Evolutionary conservation across 768 basidiomycete species (phyloP).

Genomic region (Boletus pseudo-olivaceus): DNA sequence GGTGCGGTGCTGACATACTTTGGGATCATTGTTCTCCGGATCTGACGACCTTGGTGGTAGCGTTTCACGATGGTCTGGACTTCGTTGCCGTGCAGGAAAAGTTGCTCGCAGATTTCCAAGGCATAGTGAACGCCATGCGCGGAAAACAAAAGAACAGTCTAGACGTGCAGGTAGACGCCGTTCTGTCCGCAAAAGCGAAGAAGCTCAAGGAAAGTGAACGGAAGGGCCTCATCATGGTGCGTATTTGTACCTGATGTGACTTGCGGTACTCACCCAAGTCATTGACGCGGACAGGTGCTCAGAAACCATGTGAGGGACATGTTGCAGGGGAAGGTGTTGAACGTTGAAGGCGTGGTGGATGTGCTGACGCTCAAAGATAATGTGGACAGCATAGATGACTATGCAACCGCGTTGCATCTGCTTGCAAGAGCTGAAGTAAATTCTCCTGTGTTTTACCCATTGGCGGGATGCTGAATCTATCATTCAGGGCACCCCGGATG

Average conservation of each 20-base stretch:
- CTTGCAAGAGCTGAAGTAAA: conserved; percentile 53
- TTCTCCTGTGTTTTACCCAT: not conserved
- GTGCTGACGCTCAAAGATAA: conserved; percentile 86
- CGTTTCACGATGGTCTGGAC: conserved; percentile 84
- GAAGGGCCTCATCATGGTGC: conserved; percentile 45
- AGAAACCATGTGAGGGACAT: conserved; percentile 64
- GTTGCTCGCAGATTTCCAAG: conserved; percentile 60
- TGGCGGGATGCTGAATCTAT: conserved; percentile 1
- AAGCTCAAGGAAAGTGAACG: conserved; percentile 38
- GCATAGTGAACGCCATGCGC: conserved; percentile 45
- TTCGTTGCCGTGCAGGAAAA: conserved; percentile 80
- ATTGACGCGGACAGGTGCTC: conserved; percentile 49
- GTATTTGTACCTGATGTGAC: not conserved
- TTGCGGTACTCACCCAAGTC: not conserved
- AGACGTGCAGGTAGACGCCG: conserved; percentile 65
- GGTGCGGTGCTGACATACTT: conserved; percentile 36
- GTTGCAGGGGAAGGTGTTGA: conserved; percentile 69
- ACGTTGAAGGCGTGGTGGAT: conserved; percentile 79
- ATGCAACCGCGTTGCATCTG: conserved; percentile 64
- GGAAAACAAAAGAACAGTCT: conserved; percentile 55
- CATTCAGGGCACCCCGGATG: conserved; percentile 64
- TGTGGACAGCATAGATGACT: conserved; percentile 53
- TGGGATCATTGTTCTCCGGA: not conserved
- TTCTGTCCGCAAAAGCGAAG: conserved; percentile 53
- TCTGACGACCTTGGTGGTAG: conserved; percentile 37